Conservation (phyloP, 495 filamentous ascomycete species). For the Talaromyces proteolyticus region DNA sequence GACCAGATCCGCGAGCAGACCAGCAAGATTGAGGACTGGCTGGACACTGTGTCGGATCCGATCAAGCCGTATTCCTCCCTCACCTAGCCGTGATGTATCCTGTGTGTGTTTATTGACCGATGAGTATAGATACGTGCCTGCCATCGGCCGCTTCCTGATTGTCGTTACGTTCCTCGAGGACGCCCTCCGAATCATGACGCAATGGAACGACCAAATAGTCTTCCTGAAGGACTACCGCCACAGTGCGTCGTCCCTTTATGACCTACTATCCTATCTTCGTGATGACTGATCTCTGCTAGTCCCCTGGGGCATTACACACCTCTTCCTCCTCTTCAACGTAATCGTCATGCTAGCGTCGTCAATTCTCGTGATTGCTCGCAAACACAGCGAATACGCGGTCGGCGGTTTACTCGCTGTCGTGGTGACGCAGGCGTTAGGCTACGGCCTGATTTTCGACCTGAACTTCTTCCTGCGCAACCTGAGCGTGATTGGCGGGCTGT, state of each 20-base stretch:
- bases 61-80: conserved; percentile 99
- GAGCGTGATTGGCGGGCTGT: conserved; percentile 89
- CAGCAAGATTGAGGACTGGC: conserved; percentile 93
- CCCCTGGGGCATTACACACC: conserved; percentile 81
- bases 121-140: conserved; percentile 73
- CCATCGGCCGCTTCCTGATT: conserved; percentile 93
- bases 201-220: conserved; percentile 93
- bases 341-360: conserved; percentile 83
- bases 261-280: too few species aligned
- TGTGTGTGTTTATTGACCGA: conserved; percentile 4
- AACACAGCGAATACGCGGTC: conserved; percentile 88
- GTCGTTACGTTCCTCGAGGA: conserved; percentile 98
- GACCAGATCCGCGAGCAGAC: conserved; percentile 91
- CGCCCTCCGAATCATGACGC: conserved; percentile 89
- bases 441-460: conserved; percentile 96
- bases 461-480: conserved; percentile 99
- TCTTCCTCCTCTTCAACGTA: conserved; percentile 89
- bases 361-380: conserved; percentile 80
- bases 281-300: conserved; percentile 48
- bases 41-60: conserved; percentile 85
- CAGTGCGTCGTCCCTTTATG: too few species aligned
- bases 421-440: conserved; percentile 92
- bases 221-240: conserved; percentile 91
- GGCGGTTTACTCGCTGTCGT: conserved; percentile 85
- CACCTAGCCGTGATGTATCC: too few species aligned